Percentiles rank a stretch among this genome's conserved stretches.
Conservation (phyloP, 2,329 filamentous ascomycete species). For the Conoideocrella luteorostrata region DNA sequence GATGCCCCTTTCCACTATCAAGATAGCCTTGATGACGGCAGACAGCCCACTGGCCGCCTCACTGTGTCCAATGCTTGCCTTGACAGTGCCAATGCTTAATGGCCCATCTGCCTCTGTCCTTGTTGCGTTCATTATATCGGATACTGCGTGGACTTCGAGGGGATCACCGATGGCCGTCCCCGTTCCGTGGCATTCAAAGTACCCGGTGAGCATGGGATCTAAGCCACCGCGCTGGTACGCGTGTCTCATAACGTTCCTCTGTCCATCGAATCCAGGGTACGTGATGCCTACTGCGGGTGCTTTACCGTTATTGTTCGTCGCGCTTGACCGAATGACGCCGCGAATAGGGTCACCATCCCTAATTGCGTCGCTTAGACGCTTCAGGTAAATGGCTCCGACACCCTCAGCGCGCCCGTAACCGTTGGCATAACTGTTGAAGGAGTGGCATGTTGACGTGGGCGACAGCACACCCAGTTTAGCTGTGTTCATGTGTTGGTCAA, state of each 20-base stretch:
- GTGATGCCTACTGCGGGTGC: background rate
- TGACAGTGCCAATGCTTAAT: conserved; percentile 6
- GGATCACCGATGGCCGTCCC: conserved; percentile 40
- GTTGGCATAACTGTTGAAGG: conserved; percentile 26
- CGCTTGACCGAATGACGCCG: conserved; percentile 16
- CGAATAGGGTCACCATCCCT: conserved; percentile 17
- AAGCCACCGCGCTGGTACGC: background rate
- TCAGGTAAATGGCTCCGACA: conserved; percentile 25
- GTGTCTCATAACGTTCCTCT: background rate
- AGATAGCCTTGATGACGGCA: conserved; percentile 19
- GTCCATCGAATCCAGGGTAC: background rate
- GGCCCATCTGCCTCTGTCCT: background rate
- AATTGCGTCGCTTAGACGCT: conserved; percentile 22
- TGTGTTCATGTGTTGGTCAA: conserved; percentile 15
- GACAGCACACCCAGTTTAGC: conserved; percentile 16
- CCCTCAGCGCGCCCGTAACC: conserved; percentile 29
- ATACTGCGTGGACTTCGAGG: conserved; percentile 30
- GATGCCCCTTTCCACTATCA: conserved; percentile 17
- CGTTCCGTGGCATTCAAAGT: conserved; percentile 39
- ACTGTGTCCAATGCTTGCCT: conserved; percentile 17
- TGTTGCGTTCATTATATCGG: conserved; percentile 26
- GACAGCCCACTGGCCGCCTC: conserved; percentile 20
- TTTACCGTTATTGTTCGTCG: conserved; percentile 18
- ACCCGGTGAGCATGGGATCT: conserved; percentile 13
- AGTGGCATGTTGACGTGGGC: conserved; percentile 19